A percentile compares a stretch with the other conserved stretches of the same genome.
Evolutionary conservation across 192 early-diverging fungal genomes (phyloP).

Genomic region (Coemansia furcata): DNA sequence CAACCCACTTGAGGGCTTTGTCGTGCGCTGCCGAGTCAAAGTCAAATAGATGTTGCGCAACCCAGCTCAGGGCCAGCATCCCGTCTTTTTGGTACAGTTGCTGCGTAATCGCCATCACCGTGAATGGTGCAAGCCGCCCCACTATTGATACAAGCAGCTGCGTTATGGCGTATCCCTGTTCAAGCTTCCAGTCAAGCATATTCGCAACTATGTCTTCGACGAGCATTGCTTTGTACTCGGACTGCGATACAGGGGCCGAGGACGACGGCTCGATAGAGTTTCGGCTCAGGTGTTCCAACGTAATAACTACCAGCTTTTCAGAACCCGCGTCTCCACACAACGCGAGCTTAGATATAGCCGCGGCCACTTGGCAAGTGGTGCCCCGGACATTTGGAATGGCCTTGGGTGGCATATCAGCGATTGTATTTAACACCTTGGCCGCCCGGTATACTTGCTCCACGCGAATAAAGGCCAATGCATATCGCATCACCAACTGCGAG

Average conservation of each 20-base stretch:
- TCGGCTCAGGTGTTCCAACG: slow-evolving; percentile 1
- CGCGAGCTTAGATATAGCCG: not conserved
- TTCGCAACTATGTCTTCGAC: not conserved
- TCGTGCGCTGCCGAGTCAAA: slow-evolving; percentile 16
- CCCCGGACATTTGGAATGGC: not conserved
- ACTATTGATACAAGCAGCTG: not conserved
- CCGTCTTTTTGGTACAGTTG: not conserved
- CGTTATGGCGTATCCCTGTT: not conserved
- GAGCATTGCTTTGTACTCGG: not conserved
- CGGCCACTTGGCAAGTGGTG: slow-evolving; percentile 5
- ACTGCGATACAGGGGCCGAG: not conserved
- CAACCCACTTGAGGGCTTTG: slow-evolving; percentile 13
- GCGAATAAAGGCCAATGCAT: slow-evolving; percentile 25
- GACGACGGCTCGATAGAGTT: slow-evolving; percentile 11
- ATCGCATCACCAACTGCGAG: slow-evolving; percentile 17
- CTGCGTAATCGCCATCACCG: not conserved
- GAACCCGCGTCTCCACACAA: not conserved
- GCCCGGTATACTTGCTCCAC: slow-evolving; percentile 1
- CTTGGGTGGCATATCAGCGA: slow-evolving; percentile 27
- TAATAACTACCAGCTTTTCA: not conserved
- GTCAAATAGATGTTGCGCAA: slow-evolving; percentile 4
- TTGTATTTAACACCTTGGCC: slow-evolving; percentile 10
- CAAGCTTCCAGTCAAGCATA: slow-evolving; percentile 1
- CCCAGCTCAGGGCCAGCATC: slow-evolving; percentile 13
- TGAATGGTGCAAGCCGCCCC: not conserved